Evolutionary conservation across 192 early-diverging fungal genomes (phyloP), one percentile per base, ranked within the genome.

Genomic region (Backusella circina): DNA sequence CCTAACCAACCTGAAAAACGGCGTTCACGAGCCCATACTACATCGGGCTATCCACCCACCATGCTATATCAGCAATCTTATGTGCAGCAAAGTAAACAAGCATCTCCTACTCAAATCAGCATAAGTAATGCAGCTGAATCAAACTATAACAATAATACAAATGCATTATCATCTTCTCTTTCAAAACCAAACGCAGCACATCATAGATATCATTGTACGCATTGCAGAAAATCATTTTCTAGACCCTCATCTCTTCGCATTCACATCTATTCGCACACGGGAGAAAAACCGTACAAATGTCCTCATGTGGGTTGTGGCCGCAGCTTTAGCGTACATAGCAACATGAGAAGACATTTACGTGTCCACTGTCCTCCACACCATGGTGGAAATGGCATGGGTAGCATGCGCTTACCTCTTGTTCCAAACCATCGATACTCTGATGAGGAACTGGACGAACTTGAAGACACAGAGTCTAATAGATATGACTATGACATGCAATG

Each of bases 281-380:
- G 83, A 13, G 83, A 84, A 67, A 84, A 84, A 13, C 83, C 83
- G 3, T 81, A 81, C 35, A 70, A 67, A 12, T 83, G 82, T 51
- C 77, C 70, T 18, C 35, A 78, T 54, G 30, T 65, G 18, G 77
- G 77, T 9, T 78, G 71, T 21, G 72, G 66, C 26, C 77, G 77
- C 33, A 66, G 83, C 47, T 93, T 93, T 67, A 88, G 90, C 28
- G 91, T 92, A 5, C 82, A 85, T 23, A 92, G 91, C 73, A 93
- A 93, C 51, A 82, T 91, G 87, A 83, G 79, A 32, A 61, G 74
- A 8, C 75, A 80, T 61, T 33, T 72, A 68, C 68, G 74, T 65
- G 79, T 75, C 1, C 79, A 72, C 38, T 74, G 35, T n/a, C 38
- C 73, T 6, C 64, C 61, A 4, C 64, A 65, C 3, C 65, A 76